Conservation (phyloP, 164 flowering plant genomes). For the Piper betle region DNA sequence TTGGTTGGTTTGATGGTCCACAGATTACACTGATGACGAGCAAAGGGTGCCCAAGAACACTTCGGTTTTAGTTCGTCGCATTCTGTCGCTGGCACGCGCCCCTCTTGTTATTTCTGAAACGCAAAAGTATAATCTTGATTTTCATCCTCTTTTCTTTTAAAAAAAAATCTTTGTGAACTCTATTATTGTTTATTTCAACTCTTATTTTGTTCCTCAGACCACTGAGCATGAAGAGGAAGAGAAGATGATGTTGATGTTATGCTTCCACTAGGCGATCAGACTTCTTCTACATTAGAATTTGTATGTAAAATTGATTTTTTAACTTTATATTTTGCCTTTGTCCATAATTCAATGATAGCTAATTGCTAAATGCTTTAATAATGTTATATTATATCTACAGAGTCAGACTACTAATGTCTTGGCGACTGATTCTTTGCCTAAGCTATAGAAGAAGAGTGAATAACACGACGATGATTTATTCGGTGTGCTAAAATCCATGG, state of each 20-base stretch:
- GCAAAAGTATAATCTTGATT: slow-evolving; percentile 39
- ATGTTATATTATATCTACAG: too few species aligned
- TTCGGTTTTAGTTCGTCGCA: slow-evolving; percentile 79
- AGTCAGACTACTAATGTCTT: background rate
- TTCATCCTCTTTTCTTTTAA: background rate
- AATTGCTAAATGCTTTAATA: background rate
- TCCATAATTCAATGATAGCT: too few species aligned
- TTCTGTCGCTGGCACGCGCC: slow-evolving; percentile 90
- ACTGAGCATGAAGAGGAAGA: too few species aligned
- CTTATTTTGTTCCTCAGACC: background rate
- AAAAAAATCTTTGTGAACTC: background rate
- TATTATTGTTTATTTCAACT: too few species aligned
- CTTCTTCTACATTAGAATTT: background rate
- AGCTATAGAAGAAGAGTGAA: slow-evolving; percentile 79
- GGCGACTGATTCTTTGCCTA: slow-evolving; percentile 31
- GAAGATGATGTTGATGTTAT: background rate
- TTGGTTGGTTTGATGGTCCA: slow-evolving; percentile 44
- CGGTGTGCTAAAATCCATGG: slow-evolving; percentile 57
- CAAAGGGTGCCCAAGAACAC: slow-evolving; percentile 89
- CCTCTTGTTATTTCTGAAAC: slow-evolving; percentile 59
- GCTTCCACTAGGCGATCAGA: slow-evolving; percentile 39
- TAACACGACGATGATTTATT: slow-evolving; percentile 86
- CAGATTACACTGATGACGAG: slow-evolving; percentile 91
- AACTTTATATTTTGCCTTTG: background rate
- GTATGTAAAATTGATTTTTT: background rate